Conservation (phyloP, 2,329 filamentous ascomycete genomes). For the Triangularia verruculosa region DNA sequence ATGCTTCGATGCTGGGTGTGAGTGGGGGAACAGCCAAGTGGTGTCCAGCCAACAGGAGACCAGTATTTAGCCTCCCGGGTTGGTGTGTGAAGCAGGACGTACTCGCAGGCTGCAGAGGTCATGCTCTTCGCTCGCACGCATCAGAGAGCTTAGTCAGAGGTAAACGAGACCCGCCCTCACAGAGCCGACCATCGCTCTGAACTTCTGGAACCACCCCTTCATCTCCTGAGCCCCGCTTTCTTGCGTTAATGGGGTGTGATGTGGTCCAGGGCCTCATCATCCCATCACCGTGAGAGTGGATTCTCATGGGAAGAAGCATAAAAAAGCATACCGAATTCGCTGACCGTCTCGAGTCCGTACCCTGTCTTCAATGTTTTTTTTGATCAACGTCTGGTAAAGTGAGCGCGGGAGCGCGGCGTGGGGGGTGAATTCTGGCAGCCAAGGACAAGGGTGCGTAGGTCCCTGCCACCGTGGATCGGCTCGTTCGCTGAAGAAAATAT, state of each 20-base stretch:
- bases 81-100: neutral
- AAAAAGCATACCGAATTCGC: neutral
- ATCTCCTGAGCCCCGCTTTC: slow-evolving; percentile 10
- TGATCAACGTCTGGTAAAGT: slow-evolving; percentile 16
- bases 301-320: neutral
- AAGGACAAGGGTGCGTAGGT: slow-evolving; percentile 11
- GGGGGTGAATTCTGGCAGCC: slow-evolving; percentile 19
- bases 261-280: neutral
- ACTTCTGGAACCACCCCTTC: neutral
- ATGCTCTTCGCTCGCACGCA: slow-evolving; percentile 3
- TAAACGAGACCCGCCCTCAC: neutral
- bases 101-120: slow-evolving; percentile 11
- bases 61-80: slow-evolving; percentile 6
- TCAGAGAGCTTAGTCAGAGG: no score
- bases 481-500: slow-evolving; percentile 10
- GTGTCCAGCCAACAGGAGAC: neutral
- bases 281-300: neutral
- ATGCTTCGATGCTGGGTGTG: slow-evolving; percentile 1
- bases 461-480: slow-evolving; percentile 11
- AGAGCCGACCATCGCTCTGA: neutral
- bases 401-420: slow-evolving; percentile 18
- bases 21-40: neutral
- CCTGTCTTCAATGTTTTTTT: slow-evolving; percentile 1
- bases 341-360: neutral
- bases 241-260: neutral